Percentiles rank a stretch among this genome's conserved stretches.
These are phyloP conservation scores for Lotus japonicus DNA, from an alignment of 306 rosid genomes.

Conservation along the genomic window DNA sequence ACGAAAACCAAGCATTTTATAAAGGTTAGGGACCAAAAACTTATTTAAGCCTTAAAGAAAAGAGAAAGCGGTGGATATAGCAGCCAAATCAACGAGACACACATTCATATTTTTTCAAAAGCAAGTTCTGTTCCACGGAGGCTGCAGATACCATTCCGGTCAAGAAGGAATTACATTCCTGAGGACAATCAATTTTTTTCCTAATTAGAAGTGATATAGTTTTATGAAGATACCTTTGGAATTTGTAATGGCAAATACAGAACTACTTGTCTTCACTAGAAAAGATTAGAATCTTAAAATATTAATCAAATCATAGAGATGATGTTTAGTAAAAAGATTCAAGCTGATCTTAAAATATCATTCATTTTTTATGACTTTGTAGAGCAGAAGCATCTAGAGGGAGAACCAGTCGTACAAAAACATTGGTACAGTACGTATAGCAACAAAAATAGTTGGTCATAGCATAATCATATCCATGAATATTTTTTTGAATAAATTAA, in stretches of 20 bases:
- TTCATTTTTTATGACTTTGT: constrained; percentile 9
- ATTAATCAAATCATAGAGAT: constrained; percentile 8
- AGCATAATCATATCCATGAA: too few relatives aligned
- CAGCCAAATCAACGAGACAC: background rate
- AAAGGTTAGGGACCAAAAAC: too few relatives aligned
- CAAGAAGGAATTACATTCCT: constrained; percentile 19
- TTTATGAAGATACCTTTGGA: background rate
- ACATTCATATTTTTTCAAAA: background rate
- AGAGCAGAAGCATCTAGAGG: background rate
- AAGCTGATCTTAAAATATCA: background rate
- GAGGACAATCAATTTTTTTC: background rate
- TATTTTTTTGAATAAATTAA: too few relatives aligned
- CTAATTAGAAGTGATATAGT: background rate
- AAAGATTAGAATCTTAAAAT: constrained; percentile 19
- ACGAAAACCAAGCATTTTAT: too few relatives aligned
- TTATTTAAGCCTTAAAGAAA: too few relatives aligned
- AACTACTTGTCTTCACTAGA: background rate
- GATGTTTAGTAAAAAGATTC: constrained; percentile 20
- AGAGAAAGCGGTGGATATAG: background rate
- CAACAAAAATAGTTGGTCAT: background rate
- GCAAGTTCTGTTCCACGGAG: background rate
- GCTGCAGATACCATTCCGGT: too few relatives aligned
- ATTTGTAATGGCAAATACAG: constrained; percentile 2
- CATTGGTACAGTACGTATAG: too few relatives aligned
- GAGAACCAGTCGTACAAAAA: too few relatives aligned